A percentile compares a stretch with the other conserved stretches of the same genome.
Conservation (phyloP, 139 green algal species). For the Chlamydomonas urium region DNA sequence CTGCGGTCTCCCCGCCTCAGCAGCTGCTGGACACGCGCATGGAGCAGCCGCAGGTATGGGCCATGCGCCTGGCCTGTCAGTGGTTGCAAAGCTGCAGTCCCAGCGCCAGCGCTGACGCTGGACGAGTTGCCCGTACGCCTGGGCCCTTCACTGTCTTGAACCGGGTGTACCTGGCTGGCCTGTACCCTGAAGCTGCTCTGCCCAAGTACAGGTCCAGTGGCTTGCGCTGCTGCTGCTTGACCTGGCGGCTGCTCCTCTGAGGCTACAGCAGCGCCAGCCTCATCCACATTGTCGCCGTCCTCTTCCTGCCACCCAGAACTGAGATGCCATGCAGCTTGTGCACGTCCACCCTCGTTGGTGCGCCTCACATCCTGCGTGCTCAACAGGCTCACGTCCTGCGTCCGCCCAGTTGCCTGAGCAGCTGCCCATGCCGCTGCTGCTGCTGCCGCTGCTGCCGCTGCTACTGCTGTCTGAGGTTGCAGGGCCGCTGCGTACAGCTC, state of each 20-base stretch:
- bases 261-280: background rate
- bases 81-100: background rate
- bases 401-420: background rate
- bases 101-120: background rate
- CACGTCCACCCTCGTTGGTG: background rate
- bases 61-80: background rate
- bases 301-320: background rate
- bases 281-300: background rate
- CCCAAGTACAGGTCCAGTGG: no score
- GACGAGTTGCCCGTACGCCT: no score
- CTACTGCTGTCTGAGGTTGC: no score
- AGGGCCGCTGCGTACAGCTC: slow-evolving; percentile 10
- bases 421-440: no score
- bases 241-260: no score
- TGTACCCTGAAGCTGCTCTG: no score
- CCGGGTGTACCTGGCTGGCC: no score
- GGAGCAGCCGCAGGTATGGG: slow-evolving; percentile 14
- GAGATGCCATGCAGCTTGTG: no score
- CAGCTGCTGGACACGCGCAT: slow-evolving; percentile 19
- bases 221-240: no score
- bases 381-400: background rate
- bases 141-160: no score
- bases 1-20: slow-evolving; percentile 19
- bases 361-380: background rate
- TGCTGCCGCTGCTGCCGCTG: no score